Evolutionary conservation across 306 rosid species (phyloP), one percentile per base, ranked within the genome.

Genomic region (Pueraria montana): DNA sequence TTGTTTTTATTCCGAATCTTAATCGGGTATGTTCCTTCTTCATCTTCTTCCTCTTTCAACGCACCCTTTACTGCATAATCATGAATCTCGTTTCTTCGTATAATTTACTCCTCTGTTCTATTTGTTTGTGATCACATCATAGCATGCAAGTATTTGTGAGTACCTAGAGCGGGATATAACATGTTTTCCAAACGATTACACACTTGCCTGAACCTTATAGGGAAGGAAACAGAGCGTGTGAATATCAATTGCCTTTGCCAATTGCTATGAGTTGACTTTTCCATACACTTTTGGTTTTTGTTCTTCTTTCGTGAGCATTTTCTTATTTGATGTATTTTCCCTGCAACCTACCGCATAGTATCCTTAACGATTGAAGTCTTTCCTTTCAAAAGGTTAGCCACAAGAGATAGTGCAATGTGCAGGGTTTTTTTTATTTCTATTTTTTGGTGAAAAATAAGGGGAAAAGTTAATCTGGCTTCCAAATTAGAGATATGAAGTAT

Each of bases 21-120:
- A 74, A 82, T 87, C 88, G 8, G 94, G 97, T 90, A 67, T n/a
- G 83, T 58, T 78, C 75, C 43, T 83, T 72, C 16, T 45, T 23
- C 53, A 40, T 32, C 45, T 36, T 34, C 20, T 40, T 21, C 40
- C 11, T 40, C 49, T 85, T 65, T 77, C 75, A 10, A 30, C 20
- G 42, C 50, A 9, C 4, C 14, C 58, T 62, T 74, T 32, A 1
- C 50, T 65, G 10, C 56, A 10, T 38, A 36, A 36, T 38, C 43
- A 38, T 1, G 43, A 38, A 67, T 80, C 58, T 6, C 13, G 5
- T 73, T 77, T 64, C 11, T 78, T 69, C 52, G 63, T 66, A 67
- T n/a, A 17, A 64, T 32, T 17, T 34, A 8, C 8, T 13, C 14
- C 5, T 6, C 67, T 5, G 9, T 63, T 17, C 78, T 24, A 17